These are phyloP conservation scores for Macrophomina pseudophaseolina DNA, from an alignment of 2,329 filamentous ascomycete species.

Conservation along the genomic window DNA sequence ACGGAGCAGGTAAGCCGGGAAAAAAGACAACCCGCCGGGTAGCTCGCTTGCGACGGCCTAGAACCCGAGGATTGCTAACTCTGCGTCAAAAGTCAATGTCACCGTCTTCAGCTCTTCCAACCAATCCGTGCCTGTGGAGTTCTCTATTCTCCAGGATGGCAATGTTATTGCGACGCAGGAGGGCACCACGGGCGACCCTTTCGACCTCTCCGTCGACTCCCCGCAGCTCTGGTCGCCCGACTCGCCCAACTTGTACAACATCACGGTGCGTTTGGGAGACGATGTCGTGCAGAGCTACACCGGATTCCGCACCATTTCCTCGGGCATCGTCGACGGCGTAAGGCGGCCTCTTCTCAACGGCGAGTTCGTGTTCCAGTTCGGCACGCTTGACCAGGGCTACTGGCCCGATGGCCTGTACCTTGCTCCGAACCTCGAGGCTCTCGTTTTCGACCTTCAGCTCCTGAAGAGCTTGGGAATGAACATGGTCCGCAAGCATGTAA, in stretches of 20 bases:
- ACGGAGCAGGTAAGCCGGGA: slow-evolving; percentile 37
- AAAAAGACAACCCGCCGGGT: not conserved
- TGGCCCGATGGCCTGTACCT: slow-evolving; percentile 74
- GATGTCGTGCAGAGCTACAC: slow-evolving; percentile 69
- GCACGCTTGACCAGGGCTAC: slow-evolving; percentile 72
- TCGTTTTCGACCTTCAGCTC: slow-evolving; percentile 68
- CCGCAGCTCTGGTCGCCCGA: slow-evolving; percentile 70
- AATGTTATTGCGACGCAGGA: slow-evolving; percentile 51
- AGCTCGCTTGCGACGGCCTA: too few relatives aligned
- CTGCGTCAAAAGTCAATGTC: slow-evolving; percentile 54
- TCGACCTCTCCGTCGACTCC: slow-evolving; percentile 61
- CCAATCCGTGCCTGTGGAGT: slow-evolving; percentile 42
- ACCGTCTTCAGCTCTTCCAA: slow-evolving; percentile 57
- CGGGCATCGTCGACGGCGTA: slow-evolving; percentile 62
- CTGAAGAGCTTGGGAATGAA: slow-evolving; percentile 72
- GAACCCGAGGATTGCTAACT: slow-evolving; percentile 3
- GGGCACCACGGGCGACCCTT: slow-evolving; percentile 55
- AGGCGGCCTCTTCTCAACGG: slow-evolving; percentile 69
- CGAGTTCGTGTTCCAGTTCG: slow-evolving; percentile 71
- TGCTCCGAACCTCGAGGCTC: slow-evolving; percentile 68
- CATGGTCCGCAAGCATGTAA: slow-evolving; percentile 71
- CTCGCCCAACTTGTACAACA: slow-evolving; percentile 67
- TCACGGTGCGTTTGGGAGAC: slow-evolving; percentile 59
- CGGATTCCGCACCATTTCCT: slow-evolving; percentile 69
- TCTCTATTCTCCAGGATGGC: slow-evolving; percentile 46